Conservation (phyloP, 352 stramenopile species). For the Phytophthora tubulina region DNA sequence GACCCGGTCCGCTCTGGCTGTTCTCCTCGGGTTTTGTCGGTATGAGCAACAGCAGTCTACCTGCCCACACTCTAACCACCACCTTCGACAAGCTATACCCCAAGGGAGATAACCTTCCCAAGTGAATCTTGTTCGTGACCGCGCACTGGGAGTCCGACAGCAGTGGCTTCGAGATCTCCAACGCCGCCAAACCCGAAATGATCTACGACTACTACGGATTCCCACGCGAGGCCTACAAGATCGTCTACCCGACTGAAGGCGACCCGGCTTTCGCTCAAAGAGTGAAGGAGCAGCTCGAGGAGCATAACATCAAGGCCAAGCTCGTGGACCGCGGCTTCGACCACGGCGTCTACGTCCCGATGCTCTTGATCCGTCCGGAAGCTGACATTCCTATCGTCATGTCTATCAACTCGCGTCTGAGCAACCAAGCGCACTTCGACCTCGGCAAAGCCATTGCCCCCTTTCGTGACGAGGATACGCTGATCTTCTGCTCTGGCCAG, state of each 20-base stretch:
- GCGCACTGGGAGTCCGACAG: conserved; percentile 82
- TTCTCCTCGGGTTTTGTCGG: conserved; percentile 19
- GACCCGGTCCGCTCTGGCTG: conserved; percentile 21
- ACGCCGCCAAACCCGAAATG: conserved; percentile 57
- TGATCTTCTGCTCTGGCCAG: conserved; percentile 76
- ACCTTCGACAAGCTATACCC: conserved; percentile 45
- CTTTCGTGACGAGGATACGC: conserved; percentile 66
- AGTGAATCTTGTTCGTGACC: conserved; percentile 85
- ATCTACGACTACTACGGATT: conserved; percentile 94
- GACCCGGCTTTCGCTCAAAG: conserved; percentile 65
- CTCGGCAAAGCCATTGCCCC: conserved; percentile 53
- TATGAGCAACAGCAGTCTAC: conserved; percentile 30
- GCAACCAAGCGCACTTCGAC: conserved; percentile 50
- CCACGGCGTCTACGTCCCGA: conserved; percentile 92
- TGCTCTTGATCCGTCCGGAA: conserved; percentile 88
- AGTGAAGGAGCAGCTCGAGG: conserved; percentile 67
- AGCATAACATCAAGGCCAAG: conserved; percentile 53
- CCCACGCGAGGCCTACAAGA: conserved; percentile 82
- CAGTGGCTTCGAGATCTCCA: conserved; percentile 55
- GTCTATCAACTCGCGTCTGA: conserved; percentile 60
- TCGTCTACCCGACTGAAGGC: conserved; percentile 79
- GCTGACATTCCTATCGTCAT: conserved; percentile 90
- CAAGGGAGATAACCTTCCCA: conserved; percentile 50
- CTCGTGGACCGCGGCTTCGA: conserved; percentile 78
- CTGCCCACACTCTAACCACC: conserved; percentile 31